Conservation (phyloP, 306 rosid species). For the Dalbergia cultrata region DNA sequence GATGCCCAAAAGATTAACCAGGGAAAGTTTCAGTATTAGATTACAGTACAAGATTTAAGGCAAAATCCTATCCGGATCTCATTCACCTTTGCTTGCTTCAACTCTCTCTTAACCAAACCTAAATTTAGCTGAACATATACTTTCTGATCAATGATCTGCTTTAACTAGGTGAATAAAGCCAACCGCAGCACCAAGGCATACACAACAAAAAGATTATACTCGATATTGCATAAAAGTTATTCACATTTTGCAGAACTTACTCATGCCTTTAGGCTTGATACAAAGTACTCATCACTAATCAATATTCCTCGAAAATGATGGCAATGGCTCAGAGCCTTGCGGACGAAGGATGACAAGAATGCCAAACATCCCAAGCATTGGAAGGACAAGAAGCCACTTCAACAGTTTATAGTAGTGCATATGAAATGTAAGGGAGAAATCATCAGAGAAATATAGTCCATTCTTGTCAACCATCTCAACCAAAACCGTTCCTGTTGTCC, state of each 20-base stretch:
- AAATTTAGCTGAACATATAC: conserved; percentile 33
- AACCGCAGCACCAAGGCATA: conserved; percentile 37
- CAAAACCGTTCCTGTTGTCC: conserved; percentile 91
- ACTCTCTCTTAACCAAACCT: conserved; percentile 44
- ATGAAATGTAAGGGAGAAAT: conserved; percentile 96
- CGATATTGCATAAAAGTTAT: conserved; percentile 31
- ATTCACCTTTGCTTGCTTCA: conserved; percentile 53
- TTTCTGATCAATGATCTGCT: conserved; percentile 34
- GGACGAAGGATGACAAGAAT: conserved; percentile 92
- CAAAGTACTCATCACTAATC: conserved; percentile 57
- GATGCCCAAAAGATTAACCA: not conserved
- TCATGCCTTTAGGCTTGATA: conserved; percentile 34
- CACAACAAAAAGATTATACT: conserved; percentile 21
- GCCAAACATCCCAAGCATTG: conserved; percentile 95
- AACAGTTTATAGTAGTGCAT: conserved; percentile 92
- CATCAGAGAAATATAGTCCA: conserved; percentile 89
- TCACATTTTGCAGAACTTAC: conserved; percentile 45
- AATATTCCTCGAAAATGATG: conserved; percentile 88
- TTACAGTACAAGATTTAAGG: conserved; percentile 43
- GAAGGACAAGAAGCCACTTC: conserved; percentile 97
- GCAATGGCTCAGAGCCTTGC: conserved; percentile 89
- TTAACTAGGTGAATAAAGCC: conserved; percentile 30
- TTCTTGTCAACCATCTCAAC: conserved; percentile 99
- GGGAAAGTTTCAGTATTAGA: conserved; percentile 39
- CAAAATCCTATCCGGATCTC: conserved; percentile 48